Evolutionary conservation across 2,329 filamentous ascomycete genomes (phyloP).

Genomic region (Alternaria angustiovoidea): DNA sequence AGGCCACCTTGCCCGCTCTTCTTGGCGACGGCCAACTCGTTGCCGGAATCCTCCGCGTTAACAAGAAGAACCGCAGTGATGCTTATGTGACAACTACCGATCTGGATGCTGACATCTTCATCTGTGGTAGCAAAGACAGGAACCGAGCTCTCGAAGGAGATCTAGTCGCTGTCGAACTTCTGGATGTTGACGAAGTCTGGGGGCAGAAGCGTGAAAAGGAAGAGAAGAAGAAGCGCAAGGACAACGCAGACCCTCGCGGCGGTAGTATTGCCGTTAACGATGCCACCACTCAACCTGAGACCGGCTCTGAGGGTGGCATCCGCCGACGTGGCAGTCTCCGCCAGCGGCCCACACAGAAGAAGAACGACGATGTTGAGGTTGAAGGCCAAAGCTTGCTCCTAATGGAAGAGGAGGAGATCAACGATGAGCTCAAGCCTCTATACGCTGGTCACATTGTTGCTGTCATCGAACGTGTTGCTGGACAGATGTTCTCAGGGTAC

Average conservation of each 20-base stretch:
- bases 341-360: slow-evolving; percentile 98
- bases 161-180: slow-evolving; percentile 90
- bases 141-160: slow-evolving; percentile 97
- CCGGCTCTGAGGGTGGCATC: slow-evolving; percentile 80
- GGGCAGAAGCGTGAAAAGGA: slow-evolving; percentile 98
- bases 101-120: slow-evolving; percentile 98
- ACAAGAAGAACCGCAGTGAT: slow-evolving; percentile 99
- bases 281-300: slow-evolving; percentile 63
- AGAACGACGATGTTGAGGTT: slow-evolving; percentile 99
- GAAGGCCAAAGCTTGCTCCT: slow-evolving; percentile 96
- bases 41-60: slow-evolving; percentile 94
- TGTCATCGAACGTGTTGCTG: slow-evolving; percentile 94
- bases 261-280: slow-evolving; percentile 76
- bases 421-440: slow-evolving; percentile 95
- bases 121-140: slow-evolving; percentile 98
- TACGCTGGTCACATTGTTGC: slow-evolving; percentile 98
- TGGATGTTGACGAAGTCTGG: slow-evolving; percentile 99
- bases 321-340: slow-evolving; percentile 93
- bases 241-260: slow-evolving; percentile 90
- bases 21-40: slow-evolving; percentile 93
- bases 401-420: slow-evolving; percentile 98
- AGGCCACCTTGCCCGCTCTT: slow-evolving; percentile 89
- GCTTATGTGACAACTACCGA: slow-evolving; percentile 96
- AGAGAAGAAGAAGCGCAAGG: slow-evolving; percentile 99
- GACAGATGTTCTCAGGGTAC: slow-evolving; percentile 93